Base-by-base conservation (phyloP, 139 green algal species). In the Haematococcus lacustris region DNA sequence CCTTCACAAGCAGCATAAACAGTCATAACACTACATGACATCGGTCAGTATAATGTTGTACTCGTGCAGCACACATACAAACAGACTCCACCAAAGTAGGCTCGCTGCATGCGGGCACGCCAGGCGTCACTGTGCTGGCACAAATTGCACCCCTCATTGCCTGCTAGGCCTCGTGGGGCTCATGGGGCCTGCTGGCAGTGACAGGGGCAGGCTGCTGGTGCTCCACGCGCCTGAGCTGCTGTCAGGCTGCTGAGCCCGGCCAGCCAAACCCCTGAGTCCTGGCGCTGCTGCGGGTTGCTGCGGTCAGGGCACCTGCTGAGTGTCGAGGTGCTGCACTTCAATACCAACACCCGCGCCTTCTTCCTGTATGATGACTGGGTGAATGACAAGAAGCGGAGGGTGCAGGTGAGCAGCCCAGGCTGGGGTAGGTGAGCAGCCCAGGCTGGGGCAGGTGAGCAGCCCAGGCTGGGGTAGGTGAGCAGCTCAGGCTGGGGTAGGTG, bases 351-450 rank as follows among this genome's bases (percentile, higher is more conserved):
- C 1, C 69, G 77, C 5, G 28, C 63, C n/a, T 78, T 80, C 66
- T 87, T 85, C 71, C 65, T 76, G 5, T 83, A 83, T 68, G 78
- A 84, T 47, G 76, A 83, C 65, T 88, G 83, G 83, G 57, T 88
- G 38, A 83, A 50, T 30, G 68, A 75, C 6, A 64, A 79, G 63
- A 73, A 73, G 38, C 57, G 80, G 50, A 43, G 83, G 3, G 79
- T 84, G 72, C 79, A n/a, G n/a, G n/a, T n/a, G n/a, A n/a, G n/a
- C n/a, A n/a, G n/a, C n/a, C n/a, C n/a, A n/a, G n/a, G n/a, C n/a
- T n/a, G n/a, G n/a, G n/a, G n/a, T n/a, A n/a, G n/a, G n/a, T n/a
- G n/a, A n/a, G n/a, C n/a, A n/a, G n/a, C n/a, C n/a, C n/a, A n/a
- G n/a, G n/a, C n/a, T n/a, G n/a, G n/a, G n/a, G n/a, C n/a, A n/a